Evolutionary conservation across 2,329 filamentous ascomycete species (phyloP).

Genomic region (Stagonosporopsis vannaccii): DNA sequence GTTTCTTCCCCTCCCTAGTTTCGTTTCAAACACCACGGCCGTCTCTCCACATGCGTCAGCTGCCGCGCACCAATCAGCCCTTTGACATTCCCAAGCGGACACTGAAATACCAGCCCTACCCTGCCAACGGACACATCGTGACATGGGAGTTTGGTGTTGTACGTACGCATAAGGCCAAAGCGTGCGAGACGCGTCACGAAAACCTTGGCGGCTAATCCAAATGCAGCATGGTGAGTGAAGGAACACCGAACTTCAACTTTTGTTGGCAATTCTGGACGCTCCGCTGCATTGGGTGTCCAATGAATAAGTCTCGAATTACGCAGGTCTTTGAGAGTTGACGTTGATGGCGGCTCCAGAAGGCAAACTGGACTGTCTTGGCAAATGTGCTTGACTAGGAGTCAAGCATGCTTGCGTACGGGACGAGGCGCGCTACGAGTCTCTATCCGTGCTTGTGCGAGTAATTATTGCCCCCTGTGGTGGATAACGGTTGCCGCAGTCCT

Average conservation of each 20-base stretch:
- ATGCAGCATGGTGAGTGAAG: conserved; percentile 7
- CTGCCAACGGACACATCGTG: not conserved
- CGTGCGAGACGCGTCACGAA: not conserved
- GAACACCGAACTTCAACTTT: conserved; percentile 1
- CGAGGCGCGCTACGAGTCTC: conserved; percentile 12
- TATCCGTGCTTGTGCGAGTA: not conserved
- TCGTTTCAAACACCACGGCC: conserved; percentile 10
- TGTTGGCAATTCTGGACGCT: not conserved
- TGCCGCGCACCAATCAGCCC: conserved; percentile 6
- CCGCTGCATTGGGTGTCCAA: not conserved
- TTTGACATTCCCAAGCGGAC: conserved; percentile 3
- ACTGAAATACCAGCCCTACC: not conserved
- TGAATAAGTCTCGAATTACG: not conserved
- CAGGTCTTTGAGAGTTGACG: conserved; percentile 1
- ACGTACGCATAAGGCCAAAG: not conserved
- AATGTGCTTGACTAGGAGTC: conserved; percentile 5
- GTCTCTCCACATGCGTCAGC: conserved; percentile 6
- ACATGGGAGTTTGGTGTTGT: conserved; percentile 14
- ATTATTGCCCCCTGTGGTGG: not conserved
- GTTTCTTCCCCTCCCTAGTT: not conserved
- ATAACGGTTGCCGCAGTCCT: not conserved
- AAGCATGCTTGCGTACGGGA: conserved; percentile 21
- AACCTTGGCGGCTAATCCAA: conserved; percentile 5
- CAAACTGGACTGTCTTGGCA: conserved; percentile 14
- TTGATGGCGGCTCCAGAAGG: conserved; percentile 8